Percentiles rank a stretch among this genome's conserved stretches.
Evolutionary conservation across 495 filamentous ascomycete species (phyloP).

Genomic region (Annulohypoxylon maeteangense): DNA sequence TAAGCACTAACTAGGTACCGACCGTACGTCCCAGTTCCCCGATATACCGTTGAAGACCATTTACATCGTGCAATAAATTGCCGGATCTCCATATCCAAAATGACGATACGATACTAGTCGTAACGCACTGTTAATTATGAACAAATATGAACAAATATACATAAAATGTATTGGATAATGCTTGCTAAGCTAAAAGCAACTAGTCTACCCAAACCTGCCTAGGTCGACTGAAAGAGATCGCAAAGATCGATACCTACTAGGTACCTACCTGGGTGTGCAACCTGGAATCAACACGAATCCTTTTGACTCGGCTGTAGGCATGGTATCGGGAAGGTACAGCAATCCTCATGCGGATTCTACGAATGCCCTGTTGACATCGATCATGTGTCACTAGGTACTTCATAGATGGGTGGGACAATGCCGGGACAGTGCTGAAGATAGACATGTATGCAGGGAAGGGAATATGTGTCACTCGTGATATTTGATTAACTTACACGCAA

Average conservation of each 20-base stretch:
- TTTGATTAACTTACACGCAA: background rate
- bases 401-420: background rate
- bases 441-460: background rate
- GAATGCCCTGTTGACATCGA: background rate
- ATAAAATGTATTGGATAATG: conserved; percentile 4
- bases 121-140: conserved; percentile 8
- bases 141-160: background rate
- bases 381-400: background rate
- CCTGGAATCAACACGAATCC: conserved; percentile 10
- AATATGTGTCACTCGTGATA: background rate
- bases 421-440: background rate
- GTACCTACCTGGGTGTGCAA: background rate
- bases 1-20: conserved; percentile 10
- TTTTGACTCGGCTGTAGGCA: conserved; percentile 12
- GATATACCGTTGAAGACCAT: conserved; percentile 4
- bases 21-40: background rate
- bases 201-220: background rate
- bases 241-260: background rate
- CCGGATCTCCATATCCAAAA: conserved; percentile 14
- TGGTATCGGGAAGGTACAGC: conserved; percentile 7
- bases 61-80: background rate
- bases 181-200: conserved; percentile 11
- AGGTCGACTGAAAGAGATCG: background rate
- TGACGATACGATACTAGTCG: background rate
- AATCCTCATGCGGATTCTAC: background rate